Base-by-base conservation (phyloP, 2,329 filamentous ascomycete genomes). In the Alternaria angustiovoidea region DNA sequence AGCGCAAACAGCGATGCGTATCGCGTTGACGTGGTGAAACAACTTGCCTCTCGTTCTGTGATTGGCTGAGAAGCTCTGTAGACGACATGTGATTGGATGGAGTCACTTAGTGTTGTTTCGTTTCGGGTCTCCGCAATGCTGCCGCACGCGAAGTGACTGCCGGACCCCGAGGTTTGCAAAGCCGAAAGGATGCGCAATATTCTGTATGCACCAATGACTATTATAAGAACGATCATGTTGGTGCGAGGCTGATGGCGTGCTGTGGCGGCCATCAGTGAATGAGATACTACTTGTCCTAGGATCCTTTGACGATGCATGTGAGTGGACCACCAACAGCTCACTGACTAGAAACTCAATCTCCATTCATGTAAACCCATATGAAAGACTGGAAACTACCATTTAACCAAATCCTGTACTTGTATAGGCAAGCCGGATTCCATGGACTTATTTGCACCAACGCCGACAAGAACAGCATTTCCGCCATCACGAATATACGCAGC, bases 401-500 rank as follows among this genome's bases (percentile, higher is more conserved):
- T 47, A n/a, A 72, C 65, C 9, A 78, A 54, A 59, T 87, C 85
- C 51, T 86, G 83, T 0, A 88, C 84, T 34, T 82, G 82, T 0
- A 88, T 82, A 1, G 85, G 83, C 60, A 87, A 81, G 0, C 85
- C 86, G 0, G 84, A 87, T 0, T 81, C 81, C 22, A 88, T 86
- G 0, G 86, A 87, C 59, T 77, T 78, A 56, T 88, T 88, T 0
- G 86, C 86, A 4, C 85, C 85, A 54, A 88, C 86, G 0, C 86
- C 86, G 0, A 86, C 88, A 56, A 88, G 62, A 34, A 88, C 88
- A 0, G 85, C 87, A 54, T 85, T 76, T 0, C 86, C 86, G 0
- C 86, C 86, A 62, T 88, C 86, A 16, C 54, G 54, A 5, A 88
- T 70, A 67, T 88, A 86, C 57, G 83, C 86, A 4, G 86, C 86